phyloP scores from a whole-genome alignment of 495 filamentous ascomycete species.

The Neurospora sp. region DNA sequence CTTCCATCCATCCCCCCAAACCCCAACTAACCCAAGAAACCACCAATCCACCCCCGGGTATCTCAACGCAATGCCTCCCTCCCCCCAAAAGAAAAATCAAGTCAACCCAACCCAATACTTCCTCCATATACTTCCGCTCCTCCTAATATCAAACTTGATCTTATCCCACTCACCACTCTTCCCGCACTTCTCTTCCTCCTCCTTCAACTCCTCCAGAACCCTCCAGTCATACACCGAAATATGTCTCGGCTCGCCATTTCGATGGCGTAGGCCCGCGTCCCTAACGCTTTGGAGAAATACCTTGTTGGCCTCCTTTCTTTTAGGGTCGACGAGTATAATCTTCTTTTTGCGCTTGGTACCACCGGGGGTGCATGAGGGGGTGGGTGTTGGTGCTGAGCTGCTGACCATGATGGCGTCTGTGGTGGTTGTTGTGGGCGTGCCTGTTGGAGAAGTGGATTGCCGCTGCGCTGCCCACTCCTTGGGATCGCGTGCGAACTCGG shows the following conservation, averaged over 20 bases:
- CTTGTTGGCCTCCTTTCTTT: slow-evolving; percentile 25
- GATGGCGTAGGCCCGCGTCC: slow-evolving; percentile 21
- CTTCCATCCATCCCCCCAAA: too few relatives aligned
- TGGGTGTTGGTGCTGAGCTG: slow-evolving; percentile 14
- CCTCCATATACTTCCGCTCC: slow-evolving; percentile 10
- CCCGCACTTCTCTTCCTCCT: slow-evolving; percentile 22
- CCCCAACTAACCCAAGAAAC: neutral
- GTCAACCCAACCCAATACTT: slow-evolving; percentile 17
- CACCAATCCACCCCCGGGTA: neutral
- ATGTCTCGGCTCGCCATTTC: slow-evolving; percentile 27
- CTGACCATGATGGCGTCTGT: slow-evolving; percentile 15
- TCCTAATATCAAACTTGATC: slow-evolving; percentile 3
- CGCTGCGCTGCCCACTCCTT: slow-evolving; percentile 17
- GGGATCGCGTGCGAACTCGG: slow-evolving; percentile 21
- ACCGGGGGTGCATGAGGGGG: slow-evolving; percentile 23
- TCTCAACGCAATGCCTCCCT: neutral
- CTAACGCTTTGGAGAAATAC: slow-evolving; percentile 28
- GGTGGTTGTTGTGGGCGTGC: neutral
- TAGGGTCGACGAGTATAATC: slow-evolving; percentile 37
- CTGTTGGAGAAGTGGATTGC: neutral
- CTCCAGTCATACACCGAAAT: slow-evolving; percentile 42
- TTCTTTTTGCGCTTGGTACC: slow-evolving; percentile 21
- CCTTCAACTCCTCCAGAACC: slow-evolving; percentile 32
- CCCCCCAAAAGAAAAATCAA: neutral
- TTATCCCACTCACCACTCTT: neutral